phyloP scores from a whole-genome alignment of 805 yeast genomes.

The Candida maltosa region DNA sequence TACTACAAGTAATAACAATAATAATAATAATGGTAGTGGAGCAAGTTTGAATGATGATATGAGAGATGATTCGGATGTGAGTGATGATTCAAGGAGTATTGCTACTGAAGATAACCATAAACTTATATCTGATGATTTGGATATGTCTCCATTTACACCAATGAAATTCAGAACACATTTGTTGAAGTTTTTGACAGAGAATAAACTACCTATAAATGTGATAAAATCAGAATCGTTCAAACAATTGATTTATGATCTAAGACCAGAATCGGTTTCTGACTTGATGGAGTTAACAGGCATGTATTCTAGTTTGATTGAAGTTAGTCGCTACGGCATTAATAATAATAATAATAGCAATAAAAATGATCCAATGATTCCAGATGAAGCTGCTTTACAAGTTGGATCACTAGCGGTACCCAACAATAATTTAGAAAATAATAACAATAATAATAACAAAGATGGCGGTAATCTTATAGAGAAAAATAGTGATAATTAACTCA shows the following conservation, averaged over 20 bases:
- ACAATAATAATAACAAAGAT: too few relatives aligned
- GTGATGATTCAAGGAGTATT: too few relatives aligned
- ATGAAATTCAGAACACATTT: constrained; percentile 49
- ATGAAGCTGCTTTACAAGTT: too few relatives aligned
- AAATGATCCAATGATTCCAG: too few relatives aligned
- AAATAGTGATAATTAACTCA: too few relatives aligned
- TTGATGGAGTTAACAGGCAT: constrained; percentile 44
- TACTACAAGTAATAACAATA: too few relatives aligned
- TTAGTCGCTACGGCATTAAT: constrained; percentile 22
- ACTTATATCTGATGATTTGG: constrained; percentile 27
- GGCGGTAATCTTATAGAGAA: too few relatives aligned
- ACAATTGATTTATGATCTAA: constrained; percentile 48
- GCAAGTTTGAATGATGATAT: too few relatives aligned
- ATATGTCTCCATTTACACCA: constrained; percentile 42
- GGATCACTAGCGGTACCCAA: too few relatives aligned
- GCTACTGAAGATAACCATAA: constrained; percentile 10
- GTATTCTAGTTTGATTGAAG: constrained; percentile 45
- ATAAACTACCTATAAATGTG: constrained; percentile 45
- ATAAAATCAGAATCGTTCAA: constrained; percentile 51
- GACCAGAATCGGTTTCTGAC: constrained; percentile 46
- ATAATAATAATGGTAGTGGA: too few relatives aligned
- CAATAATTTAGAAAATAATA: too few relatives aligned
- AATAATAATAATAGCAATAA: neutral
- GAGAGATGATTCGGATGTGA: too few relatives aligned
- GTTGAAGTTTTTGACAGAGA: constrained; percentile 49